These are phyloP conservation scores for Clarireedia monteithiana DNA, from an alignment of 2,329 filamentous ascomycete genomes.

Conservation along the genomic window DNA sequence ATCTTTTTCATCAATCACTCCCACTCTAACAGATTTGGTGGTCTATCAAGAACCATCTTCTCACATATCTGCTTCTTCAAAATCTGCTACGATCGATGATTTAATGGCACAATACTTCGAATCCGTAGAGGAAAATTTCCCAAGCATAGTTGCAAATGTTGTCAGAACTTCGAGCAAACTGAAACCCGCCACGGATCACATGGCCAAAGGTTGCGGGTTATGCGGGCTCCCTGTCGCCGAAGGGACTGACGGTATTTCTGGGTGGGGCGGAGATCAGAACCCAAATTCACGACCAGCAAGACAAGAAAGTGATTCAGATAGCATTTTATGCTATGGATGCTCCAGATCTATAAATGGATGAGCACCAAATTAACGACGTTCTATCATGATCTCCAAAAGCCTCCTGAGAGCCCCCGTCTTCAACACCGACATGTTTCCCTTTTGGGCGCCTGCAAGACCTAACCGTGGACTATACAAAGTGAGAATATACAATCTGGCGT, in stretches of 20 bases:
- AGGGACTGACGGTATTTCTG: conserved; percentile 55
- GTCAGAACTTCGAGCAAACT: conserved; percentile 87
- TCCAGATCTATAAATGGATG: conserved; percentile 53
- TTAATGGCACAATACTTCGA: conserved; percentile 85
- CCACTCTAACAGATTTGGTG: conserved; percentile 43
- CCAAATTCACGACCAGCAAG: conserved; percentile 21
- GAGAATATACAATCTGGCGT: conserved; percentile 19
- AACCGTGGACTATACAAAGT: conserved; percentile 9
- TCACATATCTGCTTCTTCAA: conserved; percentile 31
- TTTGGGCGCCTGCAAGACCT: background rate
- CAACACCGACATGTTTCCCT: background rate
- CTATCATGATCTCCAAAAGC: conserved; percentile 4
- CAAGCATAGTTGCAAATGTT: conserved; percentile 90
- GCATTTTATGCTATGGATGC: conserved; percentile 64
- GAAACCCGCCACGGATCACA: conserved; percentile 36
- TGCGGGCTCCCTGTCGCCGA: conserved; percentile 63
- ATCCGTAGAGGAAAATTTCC: conserved; percentile 77
- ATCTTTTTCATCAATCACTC: conserved; percentile 49
- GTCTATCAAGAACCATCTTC: conserved; percentile 33
- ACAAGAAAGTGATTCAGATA: conserved; percentile 25
- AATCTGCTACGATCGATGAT: conserved; percentile 81
- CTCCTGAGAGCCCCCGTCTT: background rate
- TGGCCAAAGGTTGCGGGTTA: conserved; percentile 46
- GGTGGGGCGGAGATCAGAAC: conserved; percentile 48
- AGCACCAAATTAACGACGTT: conserved; percentile 12